Percentiles rank a stretch among this genome's conserved stretches.
Evolutionary conservation across 1,284 basidiomycete genomes (phyloP).

Genomic region (Albatrellus sp.): DNA sequence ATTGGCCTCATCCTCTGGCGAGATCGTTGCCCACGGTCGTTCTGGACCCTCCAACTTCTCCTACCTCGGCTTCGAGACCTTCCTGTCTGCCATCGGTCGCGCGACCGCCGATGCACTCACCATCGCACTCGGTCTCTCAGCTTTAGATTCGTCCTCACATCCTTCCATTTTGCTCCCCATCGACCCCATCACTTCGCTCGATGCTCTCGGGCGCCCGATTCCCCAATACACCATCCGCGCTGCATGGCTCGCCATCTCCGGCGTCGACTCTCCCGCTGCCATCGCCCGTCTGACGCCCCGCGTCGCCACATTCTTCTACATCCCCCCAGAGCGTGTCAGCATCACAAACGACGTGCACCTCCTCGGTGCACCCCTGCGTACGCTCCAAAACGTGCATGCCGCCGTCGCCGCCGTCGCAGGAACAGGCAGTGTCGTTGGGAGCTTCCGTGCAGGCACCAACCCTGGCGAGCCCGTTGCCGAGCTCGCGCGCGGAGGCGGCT

Average conservation of each 20-base stretch:
- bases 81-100: slow-evolving; percentile 32
- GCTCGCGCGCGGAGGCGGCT: slow-evolving; percentile 62
- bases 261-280: slow-evolving; percentile 57
- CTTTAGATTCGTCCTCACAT: slow-evolving; percentile 6
- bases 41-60: slow-evolving; percentile 61
- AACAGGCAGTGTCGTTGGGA: slow-evolving; percentile 59
- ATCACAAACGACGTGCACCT: slow-evolving; percentile 68
- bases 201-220: neutral
- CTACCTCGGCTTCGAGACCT: slow-evolving; percentile 40
- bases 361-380: slow-evolving; percentile 55
- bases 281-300: slow-evolving; percentile 36
- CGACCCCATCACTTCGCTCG: neutral
- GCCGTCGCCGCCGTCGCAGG: slow-evolving; percentile 60
- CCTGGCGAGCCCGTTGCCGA: slow-evolving; percentile 29
- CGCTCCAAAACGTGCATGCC: slow-evolving; percentile 40
- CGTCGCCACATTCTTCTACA: slow-evolving; percentile 40
- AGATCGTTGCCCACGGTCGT: slow-evolving; percentile 45
- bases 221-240: slow-evolving; percentile 36
- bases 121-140: slow-evolving; percentile 23
- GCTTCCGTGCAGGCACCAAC: slow-evolving; percentile 32
- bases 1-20: slow-evolving; percentile 41
- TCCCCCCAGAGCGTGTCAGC: slow-evolving; percentile 32
- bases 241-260: slow-evolving; percentile 70
- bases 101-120: slow-evolving; percentile 43
- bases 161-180: neutral